Percentiles rank a stretch among this genome's conserved stretches.
These are phyloP conservation scores for Lentinus brumalis DNA, from an alignment of 768 basidiomycete species.

Conservation along the genomic window DNA sequence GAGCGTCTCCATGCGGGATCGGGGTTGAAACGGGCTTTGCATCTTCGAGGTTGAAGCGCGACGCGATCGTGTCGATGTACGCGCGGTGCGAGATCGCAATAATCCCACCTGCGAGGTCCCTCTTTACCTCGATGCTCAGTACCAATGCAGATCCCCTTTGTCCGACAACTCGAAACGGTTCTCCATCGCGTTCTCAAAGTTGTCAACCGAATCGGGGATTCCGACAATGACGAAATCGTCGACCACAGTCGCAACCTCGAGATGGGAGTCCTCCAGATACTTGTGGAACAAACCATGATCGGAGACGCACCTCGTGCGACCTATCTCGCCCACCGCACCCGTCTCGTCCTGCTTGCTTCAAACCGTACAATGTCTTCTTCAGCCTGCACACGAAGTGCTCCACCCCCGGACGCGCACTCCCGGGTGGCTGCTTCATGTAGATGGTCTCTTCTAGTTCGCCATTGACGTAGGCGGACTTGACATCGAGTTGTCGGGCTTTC, in stretches of 20 bases:
- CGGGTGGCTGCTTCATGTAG: too few species aligned
- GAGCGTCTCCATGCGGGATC: conserved; percentile 6
- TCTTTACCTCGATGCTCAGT: conserved; percentile 23
- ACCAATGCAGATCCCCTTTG: conserved; percentile 20
- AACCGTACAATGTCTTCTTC: too few species aligned
- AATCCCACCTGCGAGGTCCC: conserved; percentile 18
- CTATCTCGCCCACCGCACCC: too few species aligned
- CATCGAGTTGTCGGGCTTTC: too few species aligned
- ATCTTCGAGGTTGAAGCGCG: conserved; percentile 29
- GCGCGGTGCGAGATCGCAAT: conserved; percentile 34
- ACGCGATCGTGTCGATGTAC: conserved; percentile 35
- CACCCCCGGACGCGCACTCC: too few species aligned
- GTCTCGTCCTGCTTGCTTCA: too few species aligned
- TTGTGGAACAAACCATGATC: too few species aligned
- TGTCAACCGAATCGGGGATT: background rate
- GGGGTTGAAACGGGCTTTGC: conserved; percentile 27
- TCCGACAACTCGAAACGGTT: conserved; percentile 14
- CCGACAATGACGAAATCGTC: background rate
- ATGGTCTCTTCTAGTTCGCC: too few species aligned
- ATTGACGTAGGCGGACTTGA: too few species aligned
- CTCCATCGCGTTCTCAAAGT: background rate
- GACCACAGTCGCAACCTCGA: background rate
- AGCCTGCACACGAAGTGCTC: too few species aligned
- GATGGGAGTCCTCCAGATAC: too few species aligned
- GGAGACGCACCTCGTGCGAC: too few species aligned